These are phyloP conservation scores for Sugiyamaella smithiae DNA, from an alignment of 805 yeast genomes.

Conservation along the genomic window DNA sequence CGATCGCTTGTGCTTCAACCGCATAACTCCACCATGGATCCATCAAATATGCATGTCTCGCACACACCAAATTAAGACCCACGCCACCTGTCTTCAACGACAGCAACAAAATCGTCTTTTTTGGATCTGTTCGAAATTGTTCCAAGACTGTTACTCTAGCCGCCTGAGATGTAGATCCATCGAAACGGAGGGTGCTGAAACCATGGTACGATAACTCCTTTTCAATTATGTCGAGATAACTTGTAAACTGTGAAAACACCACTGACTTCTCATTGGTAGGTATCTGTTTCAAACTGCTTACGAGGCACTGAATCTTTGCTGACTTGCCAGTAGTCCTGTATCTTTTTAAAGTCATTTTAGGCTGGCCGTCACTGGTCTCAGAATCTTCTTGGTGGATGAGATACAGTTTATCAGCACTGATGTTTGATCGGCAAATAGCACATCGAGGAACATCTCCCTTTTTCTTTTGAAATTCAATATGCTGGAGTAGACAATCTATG, in stretches of 20 bases:
- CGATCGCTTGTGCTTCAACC: slow-evolving; percentile 87
- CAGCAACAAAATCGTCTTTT: slow-evolving; percentile 51
- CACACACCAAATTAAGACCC: slow-evolving; percentile 82
- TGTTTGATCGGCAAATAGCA: slow-evolving; percentile 67
- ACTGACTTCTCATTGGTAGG: slow-evolving; percentile 62
- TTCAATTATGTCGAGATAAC: slow-evolving; percentile 73
- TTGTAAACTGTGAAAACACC: slow-evolving; percentile 87
- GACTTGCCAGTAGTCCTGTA: slow-evolving; percentile 46
- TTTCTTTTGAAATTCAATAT: slow-evolving; percentile 62
- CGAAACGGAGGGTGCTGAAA: slow-evolving; percentile 65
- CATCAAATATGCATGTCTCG: slow-evolving; percentile 83
- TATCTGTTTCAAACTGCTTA: slow-evolving; percentile 26
- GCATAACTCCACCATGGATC: slow-evolving; percentile 99
- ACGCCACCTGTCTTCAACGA: slow-evolving; percentile 94
- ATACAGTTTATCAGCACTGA: slow-evolving; percentile 51
- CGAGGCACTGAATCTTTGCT: slow-evolving; percentile 68
- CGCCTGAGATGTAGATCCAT: slow-evolving; percentile 69
- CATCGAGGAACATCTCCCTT: slow-evolving; percentile 53
- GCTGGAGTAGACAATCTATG: slow-evolving; percentile 66
- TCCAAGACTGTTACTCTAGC: slow-evolving; percentile 62
- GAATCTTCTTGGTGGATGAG: slow-evolving; percentile 34
- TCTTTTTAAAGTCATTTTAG: slow-evolving; percentile 26
- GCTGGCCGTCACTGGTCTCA: slow-evolving; percentile 12
- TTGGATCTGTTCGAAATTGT: slow-evolving; percentile 45
- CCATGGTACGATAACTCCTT: slow-evolving; percentile 52